A percentile compares a stretch with the other conserved stretches of the same genome.
phyloP scores from a whole-genome alignment of 2,329 filamentous ascomycete species.

The Ceratocystis destructans region DNA sequence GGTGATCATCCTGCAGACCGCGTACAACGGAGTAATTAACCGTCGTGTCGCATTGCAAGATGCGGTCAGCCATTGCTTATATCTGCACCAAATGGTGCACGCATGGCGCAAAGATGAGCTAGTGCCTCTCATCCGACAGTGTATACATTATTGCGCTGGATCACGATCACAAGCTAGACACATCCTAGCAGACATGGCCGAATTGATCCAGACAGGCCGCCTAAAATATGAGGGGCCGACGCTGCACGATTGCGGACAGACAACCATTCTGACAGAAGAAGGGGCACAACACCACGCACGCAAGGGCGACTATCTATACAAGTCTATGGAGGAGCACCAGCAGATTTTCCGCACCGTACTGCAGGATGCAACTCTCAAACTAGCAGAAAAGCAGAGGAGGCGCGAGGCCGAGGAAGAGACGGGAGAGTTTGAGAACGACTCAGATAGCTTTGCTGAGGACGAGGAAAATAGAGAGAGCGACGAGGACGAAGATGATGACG shows the following conservation, averaged over 20 bases:
- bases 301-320: background rate
- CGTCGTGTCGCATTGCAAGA: background rate
- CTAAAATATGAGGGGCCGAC: background rate
- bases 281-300: background rate
- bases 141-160: background rate
- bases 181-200: background rate
- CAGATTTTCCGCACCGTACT: background rate
- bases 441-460: background rate
- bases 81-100: slow-evolving; percentile 8
- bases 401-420: background rate
- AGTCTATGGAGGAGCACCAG: background rate
- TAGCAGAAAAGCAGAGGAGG: background rate
- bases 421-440: background rate
- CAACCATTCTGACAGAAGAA: background rate
- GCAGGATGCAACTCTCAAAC: background rate
- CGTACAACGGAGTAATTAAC: slow-evolving; percentile 1
- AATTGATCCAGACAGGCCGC: background rate
- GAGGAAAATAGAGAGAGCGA: background rate
- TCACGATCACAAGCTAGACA: background rate
- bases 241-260: background rate
- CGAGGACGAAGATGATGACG: background rate
- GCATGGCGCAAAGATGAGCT: slow-evolving; percentile 6
- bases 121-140: slow-evolving; percentile 7
- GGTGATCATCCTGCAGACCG: background rate
- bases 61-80: background rate